Base-by-base conservation (phyloP, 768 basidiomycete species). In the Coprinopsis cinerea region DNA sequence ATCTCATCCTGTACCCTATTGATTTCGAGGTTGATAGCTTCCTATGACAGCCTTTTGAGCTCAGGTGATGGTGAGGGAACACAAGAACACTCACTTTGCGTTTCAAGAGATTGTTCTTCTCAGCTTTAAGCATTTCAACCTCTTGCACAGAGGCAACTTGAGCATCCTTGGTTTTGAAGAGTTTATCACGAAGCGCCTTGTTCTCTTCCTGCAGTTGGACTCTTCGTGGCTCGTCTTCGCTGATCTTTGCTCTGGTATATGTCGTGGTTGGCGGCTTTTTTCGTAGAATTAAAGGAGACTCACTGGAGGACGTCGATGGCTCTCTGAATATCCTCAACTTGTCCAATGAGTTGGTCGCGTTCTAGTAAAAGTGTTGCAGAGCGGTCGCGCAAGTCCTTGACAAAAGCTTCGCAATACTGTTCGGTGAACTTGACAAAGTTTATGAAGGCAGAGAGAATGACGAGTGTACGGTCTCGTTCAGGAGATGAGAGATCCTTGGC, bases 351-450 rank as follows among this genome's bases (percentile, higher is more conserved):
- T 22, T 76, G 72, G 37, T 82, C 79, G n/a, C 87, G 74, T 56
- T 90, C 82, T 26, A 79, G 66, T 43, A 79, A 68, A 23, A 86
- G 59, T 11, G 72, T 64, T 15, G 79, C 66, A 10, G 82, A 83
- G 51, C 75, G 71, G 11, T 82, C 78, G 36, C 81, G 76, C 22
- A 92, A 67, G n/a, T 76, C 73, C 48, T 71, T 71, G 15, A 86
- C 71, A 52, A 86, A 82, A 2, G 74, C 64, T 34, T 77, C 73
- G 57, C 81, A 83, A 52, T 70, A 73, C 56, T 90, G 86, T 56
- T 84, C 87, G 13, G 82, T 83, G 64, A 93, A 95, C 65, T 90
- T 91, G 65, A 92, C 80, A 63, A 94, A 91, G 67, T 96, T 96
- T 72, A 94, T 89, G 57, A 95, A 87, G 2, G 87, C 91, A 28